Base-by-base conservation (phyloP, 805 yeast genomes). In the Saccharomycopsis sp. region DNA sequence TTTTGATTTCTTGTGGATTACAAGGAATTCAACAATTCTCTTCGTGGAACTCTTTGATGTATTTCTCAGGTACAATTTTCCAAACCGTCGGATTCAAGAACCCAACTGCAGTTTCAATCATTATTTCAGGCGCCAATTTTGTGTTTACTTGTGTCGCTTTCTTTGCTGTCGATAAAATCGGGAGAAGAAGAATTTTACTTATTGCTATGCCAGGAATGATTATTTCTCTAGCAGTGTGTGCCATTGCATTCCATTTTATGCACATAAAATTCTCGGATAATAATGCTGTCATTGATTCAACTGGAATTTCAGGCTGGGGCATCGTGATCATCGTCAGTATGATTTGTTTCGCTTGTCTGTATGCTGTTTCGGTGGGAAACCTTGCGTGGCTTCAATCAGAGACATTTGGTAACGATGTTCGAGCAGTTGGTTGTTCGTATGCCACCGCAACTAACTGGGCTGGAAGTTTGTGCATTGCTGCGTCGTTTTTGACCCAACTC, bases 311-410 rank as follows among this genome's bases (percentile, higher is more conserved):
- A 22, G 79, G 87, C 2, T 89, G 97, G 96, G 95, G 96, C 17
- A 76, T 85, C 51, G 79, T 89, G 13, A 78, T 90, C 44, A 82
- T 93, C 51, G 71, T 88, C 31, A 80, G 87, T 43, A 88, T 89
- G 85, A 86, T 90, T 52, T 61, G 78, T 33, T 93, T 71, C 59
- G 96, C 89, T 38, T 96, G 95, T 2, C 79, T 82, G 43, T 90
- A 89, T 61, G 96, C 97, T 40, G 69, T 86, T 53, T 97, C 97
- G 54, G 85, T 89, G 54, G 98, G 98, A 66, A 89, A 90, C 62
- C 93, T 87, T 44, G 97, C 97, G 45, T 90, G 98, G 98, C 96
- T 90, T 60, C 97, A 93, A 60, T 83, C 90, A 46, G 98, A 90
- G 65, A 68, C 90, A 58, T 88, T 93, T 67, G 93, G 97, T 28